Evolutionary conservation across 257 asterid genomes (phyloP), one percentile per base, ranked within the genome.

Genomic region (Plantago ovata): DNA sequence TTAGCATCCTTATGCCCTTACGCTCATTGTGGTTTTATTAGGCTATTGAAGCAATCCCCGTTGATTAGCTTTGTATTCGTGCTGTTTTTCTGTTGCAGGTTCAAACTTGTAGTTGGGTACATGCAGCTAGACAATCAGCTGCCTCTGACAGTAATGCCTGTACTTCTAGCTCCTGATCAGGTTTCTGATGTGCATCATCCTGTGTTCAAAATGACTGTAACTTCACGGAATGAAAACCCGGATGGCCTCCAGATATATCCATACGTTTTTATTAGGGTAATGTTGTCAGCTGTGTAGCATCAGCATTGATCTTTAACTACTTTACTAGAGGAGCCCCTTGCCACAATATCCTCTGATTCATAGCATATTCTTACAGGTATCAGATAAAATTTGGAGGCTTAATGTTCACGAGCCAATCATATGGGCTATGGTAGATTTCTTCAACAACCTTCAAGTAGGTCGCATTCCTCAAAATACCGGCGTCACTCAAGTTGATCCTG

Each of bases 41-140:
- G 45, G 21, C 10, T 54, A 9, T 24, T 14, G 36, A 43, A 48
- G 13, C 51, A 45, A 47, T 18, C 51, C 41, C 51, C 50, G 14
- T 67, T 51, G 66, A 33, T 43, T 76, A 64, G 56, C 40, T 61
- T 16, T 38, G 53, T 58, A 40, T 43, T 65, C 4, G 18, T 64
- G 46, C 52, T 32, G 13, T 61, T 54, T 57, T 59, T 41, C n/a
- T 51, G 58, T 58, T 63, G 50, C 44, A 80, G 96, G 84, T 92
- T 92, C 81, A 92, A 92, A 81, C 89, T 92, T 54, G 78, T 88
- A 66, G 65, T 92, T 46, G 98, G 95, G 42, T 80, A 85, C 79
- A 66, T 92, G 77, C 98, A 92, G 79, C 77, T 92, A 48, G 98
- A 92, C 79, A 92, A 92, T 75, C 98, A 92, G 78, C 94, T 92